Conservation (phyloP, 2,329 filamentous ascomycete species). For the Zasmidium citrigriseum region DNA sequence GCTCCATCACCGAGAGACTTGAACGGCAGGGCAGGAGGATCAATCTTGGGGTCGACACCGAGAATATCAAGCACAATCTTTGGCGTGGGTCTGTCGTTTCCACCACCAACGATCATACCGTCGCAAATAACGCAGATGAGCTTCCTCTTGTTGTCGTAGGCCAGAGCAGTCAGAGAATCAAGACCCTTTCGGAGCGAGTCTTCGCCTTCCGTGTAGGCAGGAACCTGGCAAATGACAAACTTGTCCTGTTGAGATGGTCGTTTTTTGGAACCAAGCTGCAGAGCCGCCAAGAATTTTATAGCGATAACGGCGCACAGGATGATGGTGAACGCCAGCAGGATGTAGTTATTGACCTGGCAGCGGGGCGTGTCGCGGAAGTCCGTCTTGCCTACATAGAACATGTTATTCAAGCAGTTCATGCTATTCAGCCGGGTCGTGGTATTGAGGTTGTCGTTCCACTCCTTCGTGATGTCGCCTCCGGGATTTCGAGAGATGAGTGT, state of each 20-base stretch:
- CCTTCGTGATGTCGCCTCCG: conserved; percentile 73
- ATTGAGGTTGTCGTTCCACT: conserved; percentile 60
- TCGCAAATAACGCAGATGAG: conserved; percentile 90
- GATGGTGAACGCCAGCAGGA: conserved; percentile 84
- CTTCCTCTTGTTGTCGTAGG: conserved; percentile 99
- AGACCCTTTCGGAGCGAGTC: conserved; percentile 90
- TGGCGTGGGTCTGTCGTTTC: conserved; percentile 93
- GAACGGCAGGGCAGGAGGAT: conserved; percentile 91
- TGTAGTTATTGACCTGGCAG: conserved; percentile 89
- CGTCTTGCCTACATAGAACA: conserved; percentile 77
- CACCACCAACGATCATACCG: conserved; percentile 92
- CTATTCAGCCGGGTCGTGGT: conserved; percentile 63
- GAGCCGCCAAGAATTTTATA: conserved; percentile 86
- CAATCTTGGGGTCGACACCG: conserved; percentile 93
- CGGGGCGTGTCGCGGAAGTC: conserved; percentile 78
- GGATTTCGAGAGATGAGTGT: conserved; percentile 72
- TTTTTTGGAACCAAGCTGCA: conserved; percentile 91
- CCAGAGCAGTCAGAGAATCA: conserved; percentile 88
- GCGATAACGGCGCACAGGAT: conserved; percentile 77
- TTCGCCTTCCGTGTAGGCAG: conserved; percentile 96
- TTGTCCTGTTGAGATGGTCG: conserved; percentile 92
- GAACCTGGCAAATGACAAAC: conserved; percentile 97
- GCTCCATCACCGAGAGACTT: conserved; percentile 86
- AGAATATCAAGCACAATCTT: conserved; percentile 98
- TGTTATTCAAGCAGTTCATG: conserved; percentile 77